Evolutionary conservation across 371 early-diverging fungal species (phyloP), one percentile per base, ranked within the genome.

Genomic region (Blakeslea trispora): DNA sequence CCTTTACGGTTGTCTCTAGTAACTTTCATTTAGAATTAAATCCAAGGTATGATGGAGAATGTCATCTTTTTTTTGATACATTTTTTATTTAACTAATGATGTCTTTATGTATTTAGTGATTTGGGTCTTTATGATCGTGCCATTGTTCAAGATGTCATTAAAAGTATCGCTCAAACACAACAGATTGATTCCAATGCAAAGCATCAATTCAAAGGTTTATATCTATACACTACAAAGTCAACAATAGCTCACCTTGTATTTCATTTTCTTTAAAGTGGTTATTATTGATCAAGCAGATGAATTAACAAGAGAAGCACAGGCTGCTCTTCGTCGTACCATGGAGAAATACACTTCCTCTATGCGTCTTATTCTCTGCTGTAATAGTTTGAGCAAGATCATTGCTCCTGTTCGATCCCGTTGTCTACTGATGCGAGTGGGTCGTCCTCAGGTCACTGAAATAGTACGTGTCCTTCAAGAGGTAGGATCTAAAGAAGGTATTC

Each of bases 271-370:
- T 61, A 47, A 76, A 90, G 91, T 99, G 14, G 91, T 99, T 11
- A 88, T 99, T 40, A 89, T 99, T 61, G 90, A 96, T 68, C 95
- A 99, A 68, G 99, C 99, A 2, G 99, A 99, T 64, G 68, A 82
- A 49, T 81, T 99, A 50, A 85, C 90, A 13, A 81, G 88, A 55
- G 96, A 97, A 56, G 99, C 99, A 9, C 99, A 99, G 79, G 93
- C 96, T 35, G 99, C 96, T 15, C 85, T 99, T 50, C 87, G 99
- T 60, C 83, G 99, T 24, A 99, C 99, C 2, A 99, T 99, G 96
- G 99, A 99, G 78, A 95, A 95, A 73, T 99, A 99, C 75, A 95
- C 92, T 74, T 59, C 71, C 19, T 96, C 93, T 65, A 82, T 99
- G 63, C 90, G 99, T 24, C 77, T 99, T 21, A 93, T 99, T 59